A percentile compares a stretch with the other conserved stretches of the same genome.
phyloP scores from a whole-genome alignment of 495 filamentous ascomycete genomes.

The Rostrohypoxylon terebratum region DNA sequence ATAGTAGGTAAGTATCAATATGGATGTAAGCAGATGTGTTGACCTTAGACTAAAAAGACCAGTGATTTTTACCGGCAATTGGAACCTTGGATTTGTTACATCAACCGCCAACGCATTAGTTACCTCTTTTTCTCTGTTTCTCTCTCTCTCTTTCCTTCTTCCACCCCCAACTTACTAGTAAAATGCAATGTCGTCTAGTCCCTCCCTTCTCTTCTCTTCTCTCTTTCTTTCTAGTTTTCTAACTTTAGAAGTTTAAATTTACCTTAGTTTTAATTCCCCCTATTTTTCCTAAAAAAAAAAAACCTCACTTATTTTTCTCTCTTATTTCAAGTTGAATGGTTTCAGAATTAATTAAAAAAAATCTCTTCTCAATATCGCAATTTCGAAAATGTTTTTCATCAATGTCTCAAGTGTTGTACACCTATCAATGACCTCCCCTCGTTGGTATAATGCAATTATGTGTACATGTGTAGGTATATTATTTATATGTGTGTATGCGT shows the following conservation, averaged over 20 bases:
- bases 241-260: background rate
- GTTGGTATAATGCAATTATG: constrained; percentile 4
- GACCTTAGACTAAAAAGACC: constrained; percentile 1
- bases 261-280: background rate
- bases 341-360: background rate
- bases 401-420: constrained; percentile 8
- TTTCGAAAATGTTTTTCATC: background rate
- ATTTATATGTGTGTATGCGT: constrained; percentile 45
- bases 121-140: constrained; percentile 4
- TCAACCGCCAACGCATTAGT: constrained; percentile 35
- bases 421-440: constrained; percentile 13
- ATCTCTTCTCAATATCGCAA: background rate
- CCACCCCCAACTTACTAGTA: background rate
- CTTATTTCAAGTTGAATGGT: too few relatives aligned
- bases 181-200: too few relatives aligned
- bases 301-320: too few relatives aligned
- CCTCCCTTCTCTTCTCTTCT: background rate
- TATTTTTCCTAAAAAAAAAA: too few relatives aligned
- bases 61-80: constrained; percentile 13
- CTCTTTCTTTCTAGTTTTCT: background rate
- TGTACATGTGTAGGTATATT: constrained; percentile 33
- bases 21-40: background rate
- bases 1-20: background rate
- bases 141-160: background rate
- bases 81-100: constrained; percentile 20